Percentiles rank a stretch among this genome's conserved stretches.
Conservation (phyloP, 2,329 filamentous ascomycete species). For the Fusarium neocosmosporiellum region DNA sequence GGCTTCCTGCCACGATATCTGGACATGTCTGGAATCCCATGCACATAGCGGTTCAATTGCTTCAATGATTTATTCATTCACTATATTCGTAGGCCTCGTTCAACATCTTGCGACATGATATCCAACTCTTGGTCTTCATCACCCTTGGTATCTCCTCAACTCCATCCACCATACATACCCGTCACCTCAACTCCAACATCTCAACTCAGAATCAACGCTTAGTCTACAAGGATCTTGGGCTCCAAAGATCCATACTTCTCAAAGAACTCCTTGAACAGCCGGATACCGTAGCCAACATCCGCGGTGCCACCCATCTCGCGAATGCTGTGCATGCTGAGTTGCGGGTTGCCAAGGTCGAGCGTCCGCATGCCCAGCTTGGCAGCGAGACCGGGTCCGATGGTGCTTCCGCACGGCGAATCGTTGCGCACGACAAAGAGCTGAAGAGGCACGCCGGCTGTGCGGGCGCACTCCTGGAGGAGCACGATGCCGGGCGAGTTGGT, state of each 20-base stretch:
- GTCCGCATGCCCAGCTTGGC: slow-evolving; percentile 89
- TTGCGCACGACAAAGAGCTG: slow-evolving; percentile 98
- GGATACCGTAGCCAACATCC: slow-evolving; percentile 87
- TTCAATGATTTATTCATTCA: slow-evolving; percentile 2
- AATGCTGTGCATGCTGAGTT: slow-evolving; percentile 97
- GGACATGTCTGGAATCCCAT: slow-evolving; percentile 33
- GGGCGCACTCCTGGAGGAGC: slow-evolving; percentile 87
- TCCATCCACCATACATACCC: slow-evolving; percentile 8
- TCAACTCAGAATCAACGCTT: neutral
- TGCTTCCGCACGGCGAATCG: slow-evolving; percentile 93
- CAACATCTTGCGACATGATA: slow-evolving; percentile 1
- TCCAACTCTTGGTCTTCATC: neutral
- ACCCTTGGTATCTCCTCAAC: slow-evolving; percentile 12
- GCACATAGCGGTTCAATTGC: neutral
- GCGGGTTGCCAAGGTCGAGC: slow-evolving; percentile 91
- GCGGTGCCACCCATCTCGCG: slow-evolving; percentile 90
- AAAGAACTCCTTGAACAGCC: slow-evolving; percentile 90
- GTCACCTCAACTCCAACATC: slow-evolving; percentile 11
- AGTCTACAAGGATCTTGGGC: slow-evolving; percentile 86
- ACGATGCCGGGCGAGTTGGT: slow-evolving; percentile 97
- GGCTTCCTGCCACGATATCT: slow-evolving; percentile 17
- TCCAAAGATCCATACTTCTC: slow-evolving; percentile 85
- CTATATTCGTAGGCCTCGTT: slow-evolving; percentile 9
- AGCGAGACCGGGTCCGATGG: slow-evolving; percentile 96
- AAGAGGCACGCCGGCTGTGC: slow-evolving; percentile 79